These are phyloP conservation scores for Globisporangium nagaii DNA, from an alignment of 352 stramenopile species.

Conservation along the genomic window DNA sequence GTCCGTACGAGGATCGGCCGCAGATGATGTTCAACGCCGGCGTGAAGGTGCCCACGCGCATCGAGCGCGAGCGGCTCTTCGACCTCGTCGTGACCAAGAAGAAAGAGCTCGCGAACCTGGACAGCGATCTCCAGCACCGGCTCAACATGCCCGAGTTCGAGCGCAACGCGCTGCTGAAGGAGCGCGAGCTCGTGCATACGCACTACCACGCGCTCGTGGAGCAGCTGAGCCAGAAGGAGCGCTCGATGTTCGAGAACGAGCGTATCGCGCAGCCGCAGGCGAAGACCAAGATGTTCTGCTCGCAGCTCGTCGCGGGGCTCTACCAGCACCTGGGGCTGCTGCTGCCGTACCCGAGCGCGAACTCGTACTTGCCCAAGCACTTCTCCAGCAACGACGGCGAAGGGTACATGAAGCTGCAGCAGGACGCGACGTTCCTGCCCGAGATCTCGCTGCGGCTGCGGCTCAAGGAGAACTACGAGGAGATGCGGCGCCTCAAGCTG, in stretches of 20 bases:
- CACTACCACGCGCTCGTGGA: slow-evolving; percentile 54
- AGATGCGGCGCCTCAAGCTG: slow-evolving; percentile 20
- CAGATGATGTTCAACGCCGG: slow-evolving; percentile 76
- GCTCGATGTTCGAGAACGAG: slow-evolving; percentile 82
- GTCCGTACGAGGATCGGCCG: slow-evolving; percentile 74
- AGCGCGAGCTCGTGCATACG: slow-evolving; percentile 37
- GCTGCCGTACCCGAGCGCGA: slow-evolving; percentile 75
- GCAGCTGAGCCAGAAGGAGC: slow-evolving; percentile 54
- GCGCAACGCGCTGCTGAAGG: slow-evolving; percentile 54
- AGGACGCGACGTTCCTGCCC: slow-evolving; percentile 60
- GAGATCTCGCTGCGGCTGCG: slow-evolving; percentile 58
- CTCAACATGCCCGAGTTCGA: slow-evolving; percentile 74
- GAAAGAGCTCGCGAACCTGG: slow-evolving; percentile 52
- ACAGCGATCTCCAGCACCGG: slow-evolving; percentile 59
- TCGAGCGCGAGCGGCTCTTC: slow-evolving; percentile 73
- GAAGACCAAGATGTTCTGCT: slow-evolving; percentile 75
- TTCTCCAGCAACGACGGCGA: slow-evolving; percentile 51
- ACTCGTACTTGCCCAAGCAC: slow-evolving; percentile 86
- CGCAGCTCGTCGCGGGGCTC: slow-evolving; percentile 66
- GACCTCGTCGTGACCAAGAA: slow-evolving; percentile 57
- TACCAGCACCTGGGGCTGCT: slow-evolving; percentile 80
- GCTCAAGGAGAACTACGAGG: slow-evolving; percentile 26
- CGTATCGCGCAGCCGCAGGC: slow-evolving; percentile 32
- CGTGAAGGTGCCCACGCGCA: slow-evolving; percentile 56
- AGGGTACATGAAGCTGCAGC: slow-evolving; percentile 74